These are phyloP conservation scores for Apiospora phragmitis DNA, from an alignment of 2,329 filamentous ascomycete species.

Conservation along the genomic window DNA sequence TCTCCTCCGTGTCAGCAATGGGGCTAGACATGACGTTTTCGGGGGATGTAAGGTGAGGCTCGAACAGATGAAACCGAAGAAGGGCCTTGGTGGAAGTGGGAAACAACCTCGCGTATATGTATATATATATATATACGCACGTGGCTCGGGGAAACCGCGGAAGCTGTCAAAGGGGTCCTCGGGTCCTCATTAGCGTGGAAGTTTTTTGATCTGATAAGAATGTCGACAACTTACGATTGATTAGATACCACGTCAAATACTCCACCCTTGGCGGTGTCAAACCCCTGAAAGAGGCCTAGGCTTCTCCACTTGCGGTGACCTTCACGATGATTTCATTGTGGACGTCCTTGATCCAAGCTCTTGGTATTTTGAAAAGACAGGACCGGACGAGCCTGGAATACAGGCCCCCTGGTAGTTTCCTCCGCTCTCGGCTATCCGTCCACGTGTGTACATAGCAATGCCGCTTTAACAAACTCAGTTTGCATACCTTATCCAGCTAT, in stretches of 20 bases:
- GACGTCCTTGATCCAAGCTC: not conserved
- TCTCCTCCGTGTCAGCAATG: not conserved
- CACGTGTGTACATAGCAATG: not conserved
- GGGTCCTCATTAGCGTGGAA: not conserved
- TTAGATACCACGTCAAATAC: not conserved
- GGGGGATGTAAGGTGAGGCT: not conserved
- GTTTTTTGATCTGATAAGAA: slow-evolving; percentile 4
- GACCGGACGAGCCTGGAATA: not conserved
- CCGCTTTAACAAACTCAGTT: no score
- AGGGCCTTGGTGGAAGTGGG: not conserved
- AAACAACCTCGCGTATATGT: not conserved
- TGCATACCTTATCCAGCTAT: no score
- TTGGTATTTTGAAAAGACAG: not conserved
- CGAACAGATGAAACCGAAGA: not conserved
- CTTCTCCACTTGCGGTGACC: not conserved
- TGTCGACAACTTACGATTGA: not conserved
- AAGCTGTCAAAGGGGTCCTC: not conserved
- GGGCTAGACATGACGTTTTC: not conserved
- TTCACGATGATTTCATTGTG: slow-evolving; percentile 4
- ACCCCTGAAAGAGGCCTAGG: not conserved
- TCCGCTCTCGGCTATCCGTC: not conserved
- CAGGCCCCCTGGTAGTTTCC: not conserved
- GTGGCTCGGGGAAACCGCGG: not conserved
- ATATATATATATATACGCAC: not conserved
- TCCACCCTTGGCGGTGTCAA: not conserved